Base-by-base conservation (phyloP, 2,329 filamentous ascomycete genomes). In the Botrytis pseudocinerea region DNA sequence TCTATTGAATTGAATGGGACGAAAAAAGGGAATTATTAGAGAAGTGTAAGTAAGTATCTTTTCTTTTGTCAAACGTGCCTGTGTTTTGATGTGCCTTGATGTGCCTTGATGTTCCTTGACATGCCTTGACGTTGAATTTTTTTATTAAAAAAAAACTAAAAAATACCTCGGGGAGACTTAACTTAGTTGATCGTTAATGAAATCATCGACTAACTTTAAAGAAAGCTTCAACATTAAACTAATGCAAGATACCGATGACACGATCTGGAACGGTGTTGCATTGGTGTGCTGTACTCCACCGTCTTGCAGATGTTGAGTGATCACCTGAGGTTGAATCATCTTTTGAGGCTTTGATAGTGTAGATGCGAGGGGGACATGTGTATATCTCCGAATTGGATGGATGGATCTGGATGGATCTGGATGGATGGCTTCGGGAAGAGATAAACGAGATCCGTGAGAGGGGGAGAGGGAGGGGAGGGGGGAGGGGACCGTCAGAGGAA, bases 171-270 rank as follows among this genome's bases (percentile, higher is more conserved):
- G 48, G 48, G 4, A 51, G 48, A 38, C 35, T 38, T 38, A 38
- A 38, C 5, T 38, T 63, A 63, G n/a, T 32, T 28, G 61, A 69
- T 69, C 35, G 16, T 42, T 22, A 12, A 32, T 32, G 28, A 59
- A 59, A n/a, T 28, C 42, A 51, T 63, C 51, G 59, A 60, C 38
- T 69, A 57, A 32, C 32, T 32, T 32, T 32, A 28, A 16, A 42
- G 38, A 46, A 70, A 71, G 57, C 59, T 71, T 63, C 59, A 54
- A 63, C 59, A 25, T 51, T 18, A 14, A 63, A 62, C 69, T 71
- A 63, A 71, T 71, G 69, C 69, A 63, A 63, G 69, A 63, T 63
- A 48, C 69, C 69, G 69, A 42, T 54, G 44, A 40, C 69, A 71
- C 60, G 28, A 63, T 35, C 20, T 63, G 42, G 59, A 59, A 70